Conservation (phyloP, 2,329 filamentous ascomycete species). For the Magnaporthiopsis incrustans region DNA sequence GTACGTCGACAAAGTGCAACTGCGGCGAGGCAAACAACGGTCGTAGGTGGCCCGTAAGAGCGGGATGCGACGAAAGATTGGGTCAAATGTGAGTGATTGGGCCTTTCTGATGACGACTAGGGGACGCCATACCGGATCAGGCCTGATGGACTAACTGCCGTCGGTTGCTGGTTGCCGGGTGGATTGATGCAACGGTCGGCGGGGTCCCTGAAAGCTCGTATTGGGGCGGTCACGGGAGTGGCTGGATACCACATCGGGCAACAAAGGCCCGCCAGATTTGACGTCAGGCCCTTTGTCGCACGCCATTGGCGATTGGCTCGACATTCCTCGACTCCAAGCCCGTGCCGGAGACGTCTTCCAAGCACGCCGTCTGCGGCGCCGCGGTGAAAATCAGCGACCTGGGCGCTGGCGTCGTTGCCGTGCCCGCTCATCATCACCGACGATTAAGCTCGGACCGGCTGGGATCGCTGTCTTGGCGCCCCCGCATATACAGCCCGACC, state of each 20-base stretch:
- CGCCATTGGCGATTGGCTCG: neutral
- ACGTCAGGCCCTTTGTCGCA: neutral
- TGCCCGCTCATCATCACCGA: too few species aligned
- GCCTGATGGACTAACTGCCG: neutral
- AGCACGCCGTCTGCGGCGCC: too few species aligned
- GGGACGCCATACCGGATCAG: neutral
- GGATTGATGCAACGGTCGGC: neutral
- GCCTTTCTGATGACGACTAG: neutral
- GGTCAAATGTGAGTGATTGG: too few species aligned
- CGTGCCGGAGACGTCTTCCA: too few species aligned
- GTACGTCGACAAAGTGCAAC: neutral
- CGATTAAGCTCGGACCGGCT: neutral
- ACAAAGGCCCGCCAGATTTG: neutral
- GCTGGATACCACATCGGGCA: neutral
- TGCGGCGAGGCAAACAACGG: neutral
- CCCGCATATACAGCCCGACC: neutral
- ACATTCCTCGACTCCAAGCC: too few species aligned
- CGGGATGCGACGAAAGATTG: neutral
- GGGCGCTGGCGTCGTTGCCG: neutral
- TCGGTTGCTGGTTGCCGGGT: neutral
- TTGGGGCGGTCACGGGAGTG: neutral
- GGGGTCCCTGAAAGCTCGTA: neutral
- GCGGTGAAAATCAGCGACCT: too few species aligned
- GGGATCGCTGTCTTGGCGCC: neutral
- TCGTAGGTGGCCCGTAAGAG: too few species aligned